Conservation (phyloP, 257 asterid species). For the Solanum appendiculatum region DNA sequence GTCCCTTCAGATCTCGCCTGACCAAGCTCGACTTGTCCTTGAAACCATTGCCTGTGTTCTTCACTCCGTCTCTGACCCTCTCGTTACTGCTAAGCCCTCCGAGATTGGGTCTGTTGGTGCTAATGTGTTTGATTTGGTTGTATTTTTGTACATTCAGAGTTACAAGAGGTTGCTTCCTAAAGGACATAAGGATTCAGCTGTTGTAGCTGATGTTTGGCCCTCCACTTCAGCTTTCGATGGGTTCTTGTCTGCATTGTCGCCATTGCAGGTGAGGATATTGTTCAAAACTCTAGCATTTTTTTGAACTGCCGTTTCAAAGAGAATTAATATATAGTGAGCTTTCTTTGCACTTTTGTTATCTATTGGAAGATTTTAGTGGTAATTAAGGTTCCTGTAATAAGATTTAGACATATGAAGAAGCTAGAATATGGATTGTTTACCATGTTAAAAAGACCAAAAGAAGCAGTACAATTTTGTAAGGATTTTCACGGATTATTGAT, state of each 20-base stretch:
- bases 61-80: slow-evolving; percentile 54
- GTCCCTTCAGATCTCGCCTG: slow-evolving; percentile 54
- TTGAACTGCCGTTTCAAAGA: neutral
- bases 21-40: slow-evolving; percentile 64
- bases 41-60: slow-evolving; percentile 58
- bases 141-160: slow-evolving; percentile 71
- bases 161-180: slow-evolving; percentile 85
- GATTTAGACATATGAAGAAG: neutral
- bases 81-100: slow-evolving; percentile 33
- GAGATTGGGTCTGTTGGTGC: slow-evolving; percentile 58
- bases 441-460: neutral
- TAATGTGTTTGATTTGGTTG: slow-evolving; percentile 66
- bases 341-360: neutral
- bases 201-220: slow-evolving; percentile 98
- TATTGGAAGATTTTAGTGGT: neutral
- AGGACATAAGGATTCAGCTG: slow-evolving; percentile 87
- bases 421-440: neutral
- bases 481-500: neutral
- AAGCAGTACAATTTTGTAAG: neutral
- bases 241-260: slow-evolving; percentile 72
- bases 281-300: neutral
- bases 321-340: neutral
- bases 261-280: slow-evolving; percentile 52
- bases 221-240: slow-evolving; percentile 92
- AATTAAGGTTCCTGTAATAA: neutral